Conservation (phyloP, 306 rosid genomes). For the Quercus parvula region DNA sequence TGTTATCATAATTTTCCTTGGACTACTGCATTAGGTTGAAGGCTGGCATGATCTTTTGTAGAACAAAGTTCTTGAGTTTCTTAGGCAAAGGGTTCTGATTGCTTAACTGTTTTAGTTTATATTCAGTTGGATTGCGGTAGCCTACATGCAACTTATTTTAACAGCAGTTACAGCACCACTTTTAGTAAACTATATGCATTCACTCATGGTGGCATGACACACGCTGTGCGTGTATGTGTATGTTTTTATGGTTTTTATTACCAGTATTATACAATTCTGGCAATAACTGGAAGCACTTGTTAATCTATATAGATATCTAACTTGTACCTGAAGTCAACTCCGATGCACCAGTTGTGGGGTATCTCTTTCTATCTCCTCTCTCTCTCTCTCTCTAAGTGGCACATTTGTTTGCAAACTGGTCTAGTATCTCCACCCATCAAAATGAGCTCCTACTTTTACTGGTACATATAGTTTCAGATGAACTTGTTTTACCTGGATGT, state of each 20-base stretch:
- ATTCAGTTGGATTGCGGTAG: not conserved
- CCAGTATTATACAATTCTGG: not conserved
- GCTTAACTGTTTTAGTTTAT: not conserved
- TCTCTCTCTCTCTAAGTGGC: not conserved
- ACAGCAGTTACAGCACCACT: not conserved
- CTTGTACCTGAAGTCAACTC: not conserved
- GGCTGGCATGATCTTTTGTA: not conserved
- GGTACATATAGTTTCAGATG: not conserved
- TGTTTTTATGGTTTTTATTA: not conserved
- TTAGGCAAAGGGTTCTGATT: not conserved
- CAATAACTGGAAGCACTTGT: not conserved
- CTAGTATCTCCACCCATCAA: not conserved
- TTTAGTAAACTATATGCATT: not conserved
- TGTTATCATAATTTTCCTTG: constrained; percentile 1
- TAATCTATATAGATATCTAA: not conserved
- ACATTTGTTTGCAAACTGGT: not conserved
- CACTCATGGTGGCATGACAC: constrained; percentile 4
- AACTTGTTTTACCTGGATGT: not conserved
- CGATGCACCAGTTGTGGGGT: not conserved
- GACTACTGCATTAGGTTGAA: not conserved
- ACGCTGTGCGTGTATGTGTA: not conserved
- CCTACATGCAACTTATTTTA: not conserved
- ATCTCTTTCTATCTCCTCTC: not conserved
- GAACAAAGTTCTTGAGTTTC: not conserved
- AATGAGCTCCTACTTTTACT: not conserved